phyloP scores from a whole-genome alignment of 2,329 filamentous ascomycete species.

The Trichophyton schoenleinii region DNA sequence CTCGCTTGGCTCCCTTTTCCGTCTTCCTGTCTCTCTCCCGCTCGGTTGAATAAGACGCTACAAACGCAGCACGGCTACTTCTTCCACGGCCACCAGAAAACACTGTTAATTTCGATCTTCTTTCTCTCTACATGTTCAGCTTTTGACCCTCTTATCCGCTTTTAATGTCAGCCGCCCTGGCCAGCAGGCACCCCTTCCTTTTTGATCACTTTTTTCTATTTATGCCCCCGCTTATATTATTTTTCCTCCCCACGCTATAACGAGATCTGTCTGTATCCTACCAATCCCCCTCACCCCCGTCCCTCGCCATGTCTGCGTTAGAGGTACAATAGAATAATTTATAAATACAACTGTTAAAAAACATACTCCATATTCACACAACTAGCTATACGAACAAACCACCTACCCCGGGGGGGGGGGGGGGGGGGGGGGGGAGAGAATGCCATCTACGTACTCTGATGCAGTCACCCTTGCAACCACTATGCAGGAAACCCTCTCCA shows the following conservation, averaged over 20 bases:
- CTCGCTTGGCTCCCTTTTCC: background rate
- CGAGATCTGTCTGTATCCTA: background rate
- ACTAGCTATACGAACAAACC: background rate
- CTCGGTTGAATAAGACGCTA: background rate
- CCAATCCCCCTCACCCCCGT: background rate
- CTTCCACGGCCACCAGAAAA: background rate
- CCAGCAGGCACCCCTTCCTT: background rate
- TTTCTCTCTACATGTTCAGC: background rate
- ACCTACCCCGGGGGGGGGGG: too few relatives aligned
- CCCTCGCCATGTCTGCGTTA: background rate
- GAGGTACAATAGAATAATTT: background rate
- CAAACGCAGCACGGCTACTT: background rate
- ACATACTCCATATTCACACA: background rate
- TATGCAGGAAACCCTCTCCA: background rate
- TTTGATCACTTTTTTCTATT: background rate
- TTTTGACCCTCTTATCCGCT: background rate
- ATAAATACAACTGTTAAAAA: background rate
- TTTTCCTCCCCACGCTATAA: background rate
- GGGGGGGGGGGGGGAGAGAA: background rate
- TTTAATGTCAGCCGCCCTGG: background rate
- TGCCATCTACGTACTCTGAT: background rate
- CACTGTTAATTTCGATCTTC: background rate
- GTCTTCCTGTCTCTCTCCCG: background rate
- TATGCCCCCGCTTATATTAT: background rate
- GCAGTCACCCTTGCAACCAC: background rate